Evolutionary conservation across 257 asterid genomes (phyloP), one percentile per base, ranked within the genome.

Genomic region (Plantago ovata): DNA sequence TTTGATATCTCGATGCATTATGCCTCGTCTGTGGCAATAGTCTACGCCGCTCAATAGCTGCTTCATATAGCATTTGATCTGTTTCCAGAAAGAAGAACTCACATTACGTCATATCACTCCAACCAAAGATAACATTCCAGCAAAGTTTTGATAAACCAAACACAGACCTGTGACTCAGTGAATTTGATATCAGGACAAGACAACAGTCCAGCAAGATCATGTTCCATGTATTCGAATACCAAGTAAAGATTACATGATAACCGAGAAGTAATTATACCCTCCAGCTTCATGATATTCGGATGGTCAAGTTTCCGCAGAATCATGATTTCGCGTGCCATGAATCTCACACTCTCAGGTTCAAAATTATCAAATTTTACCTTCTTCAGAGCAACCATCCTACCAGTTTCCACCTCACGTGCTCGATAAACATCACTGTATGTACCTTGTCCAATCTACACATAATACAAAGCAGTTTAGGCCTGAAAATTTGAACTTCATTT

Each of bases 41-140:
- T 93, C 86, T 10, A 93, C 20, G 24, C 97, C 99, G 9, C 76
- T 65, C 71, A 93, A 55, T 10, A 93, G 77, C 66, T 93, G 99
- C 43, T 69, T 67, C 99, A 84, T 89, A 56, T 82, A 93, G 78
- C 99, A 93, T 69, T 93, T 93, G 21, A 93, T 85, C 97, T 92
- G 66, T 57, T 58, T 64, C 64, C 76, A 48, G 14, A 52, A 48
- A 50, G 76, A 53, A 60, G 50, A n/a, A 36, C 18, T 21, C 3
- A 69, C 33, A 56, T 56, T 36, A 58, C 44, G 21, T 21, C 9
- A 43, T 16, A 22, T 0, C 40, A 12, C 11, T 15, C 12, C 5
- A 3, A 13, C 16, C 55, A 62, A 49, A 24, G 32, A 33, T 49
- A 49, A 21, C 7, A 5, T 10, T 12, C 38, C 18, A 50, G 12